Percentiles rank a stretch among this genome's conserved stretches.
These are phyloP conservation scores for Erythrophleum fordii DNA, from an alignment of 306 rosid genomes.

Conservation along the genomic window DNA sequence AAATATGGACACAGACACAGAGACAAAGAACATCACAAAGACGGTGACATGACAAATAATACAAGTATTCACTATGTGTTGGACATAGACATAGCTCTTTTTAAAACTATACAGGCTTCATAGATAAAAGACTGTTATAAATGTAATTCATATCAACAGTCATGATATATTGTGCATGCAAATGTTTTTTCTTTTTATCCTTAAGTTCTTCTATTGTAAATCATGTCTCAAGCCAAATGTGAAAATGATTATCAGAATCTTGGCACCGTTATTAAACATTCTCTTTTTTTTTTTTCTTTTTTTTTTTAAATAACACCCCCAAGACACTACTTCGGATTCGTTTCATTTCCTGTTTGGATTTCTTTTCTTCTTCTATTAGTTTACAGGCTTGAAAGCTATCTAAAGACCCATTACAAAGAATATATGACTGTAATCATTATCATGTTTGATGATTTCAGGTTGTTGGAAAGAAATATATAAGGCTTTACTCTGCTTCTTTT, in stretches of 20 bases:
- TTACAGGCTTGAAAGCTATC: slow-evolving; percentile 9
- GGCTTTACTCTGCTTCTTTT: slow-evolving; percentile 82
- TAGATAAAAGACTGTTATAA: not conserved
- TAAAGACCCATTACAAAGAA: not conserved
- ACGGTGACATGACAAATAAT: not conserved
- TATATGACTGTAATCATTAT: slow-evolving; percentile 28
- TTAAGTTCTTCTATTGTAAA: not conserved
- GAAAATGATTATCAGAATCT: not conserved
- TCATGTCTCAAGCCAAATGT: not conserved
- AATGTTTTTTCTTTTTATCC: not conserved
- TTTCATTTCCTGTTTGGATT: not conserved
- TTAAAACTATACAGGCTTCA: not conserved
- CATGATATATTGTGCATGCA: slow-evolving; percentile 22
- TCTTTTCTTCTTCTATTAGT: not conserved
- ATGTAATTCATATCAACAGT: not conserved
- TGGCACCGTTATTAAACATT: not conserved
- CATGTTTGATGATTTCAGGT: slow-evolving; percentile 56
- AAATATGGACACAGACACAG: not conserved
- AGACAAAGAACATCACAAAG: not conserved
- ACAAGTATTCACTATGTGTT: not conserved
- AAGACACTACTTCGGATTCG: not conserved
- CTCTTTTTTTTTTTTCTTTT: not conserved
- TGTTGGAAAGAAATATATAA: slow-evolving; percentile 82
- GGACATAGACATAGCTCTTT: not conserved
- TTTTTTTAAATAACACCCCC: not conserved